Evolutionary conservation across 2,329 filamentous ascomycete genomes (phyloP), one percentile per base, ranked within the genome.

Genomic region (Capronia epimyces): DNA sequence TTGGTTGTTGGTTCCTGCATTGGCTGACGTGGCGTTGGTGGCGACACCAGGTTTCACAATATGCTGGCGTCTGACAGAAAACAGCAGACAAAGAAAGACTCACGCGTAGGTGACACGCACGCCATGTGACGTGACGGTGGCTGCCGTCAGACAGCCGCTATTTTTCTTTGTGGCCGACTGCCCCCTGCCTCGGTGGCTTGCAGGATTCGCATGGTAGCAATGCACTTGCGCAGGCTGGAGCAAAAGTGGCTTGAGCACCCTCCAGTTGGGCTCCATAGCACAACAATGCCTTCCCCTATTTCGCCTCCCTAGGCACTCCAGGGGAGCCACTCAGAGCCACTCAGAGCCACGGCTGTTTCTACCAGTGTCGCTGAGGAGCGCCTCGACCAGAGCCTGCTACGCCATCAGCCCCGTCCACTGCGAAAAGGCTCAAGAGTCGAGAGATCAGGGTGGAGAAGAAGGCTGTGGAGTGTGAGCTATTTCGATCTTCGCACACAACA

Each of bases 1-100:
- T 18, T 37, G 34, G 13, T 37, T 37, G 34, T 18, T 37, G 34
- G 34, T 37, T 37, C 34, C 34, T 37, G 34, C 34, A 37, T 37
- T 20, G 15, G 16, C n/a, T 37, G 34, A 37, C 34, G 34, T 37
- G 34, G 34, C 29, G 18, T 37, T 15, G 20, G 34, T 37, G 34
- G 34, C 34, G 15, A 37, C 34, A 37, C 34, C 15, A 37, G 34
- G 34, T 37, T 37, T 37, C 34, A 37, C 15, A 18, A 18, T 20
- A 18, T 18, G 15, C 12, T 12, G 15, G n/a, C 8, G 34, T 37
- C 34, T 37, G 34, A 18, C 34, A 12, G 16, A n/a, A n/a, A n/a
- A n/a, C n/a, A n/a, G n/a, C n/a, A n/a, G n/a, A n/a, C n/a, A n/a
- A n/a, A n/a, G n/a, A n/a, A n/a, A n/a, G n/a, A n/a, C n/a, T n/a